Base-by-base conservation (phyloP, 2,329 filamentous ascomycete species). In the Pseudogymnoascus pannorum region DNA sequence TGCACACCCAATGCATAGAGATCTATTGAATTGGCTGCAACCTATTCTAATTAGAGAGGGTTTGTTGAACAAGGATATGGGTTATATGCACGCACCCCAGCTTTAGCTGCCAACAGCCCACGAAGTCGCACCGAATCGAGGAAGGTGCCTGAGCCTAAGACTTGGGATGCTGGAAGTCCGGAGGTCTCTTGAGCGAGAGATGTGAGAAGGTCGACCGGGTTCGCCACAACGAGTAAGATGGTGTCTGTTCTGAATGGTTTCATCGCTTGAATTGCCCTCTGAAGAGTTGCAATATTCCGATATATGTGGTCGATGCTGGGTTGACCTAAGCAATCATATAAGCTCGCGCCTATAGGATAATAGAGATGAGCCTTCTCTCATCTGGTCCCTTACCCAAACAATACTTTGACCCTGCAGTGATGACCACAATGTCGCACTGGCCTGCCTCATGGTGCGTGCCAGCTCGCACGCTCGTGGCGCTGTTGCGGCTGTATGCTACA, bases 121-220 rank as follows among this genome's bases (percentile, higher is more conserved):
- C 77, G 75, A 51, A 83, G 68, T 22, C 81, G 70, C 4, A 77
- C 76, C 0, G 79, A 80, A 64, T 83, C 81, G 3, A 83, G 73
- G 65, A 77, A 79, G 0, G 81, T 83, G 9, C 81, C 81, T 3
- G 77, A 78, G 0, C 81, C 81, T 22, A 83, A 66, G 11, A 83
- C 79, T 63, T 82, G 81, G 8, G 66, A 69, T 36, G 73, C 66
- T 0, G 80, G 80, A 1, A 83, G 72, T 1, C 78, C 76, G 0
- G 78, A 78, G 14, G 79, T 68, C 51, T 77, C 72, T 31, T 76
- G 75, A 3, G 77, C 78, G 58, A 82, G 75, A 51, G 77, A 76
- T 1, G 81, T 82, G 33, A 83, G 71, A 26, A 83, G 72, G 66
- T 84, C 81, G 18, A 83, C 80, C 0, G 81, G 81, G 67, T 83